Evolutionary conservation across 2,329 filamentous ascomycete species (phyloP).

Genomic region (Penicillium psychrosexuale): DNA sequence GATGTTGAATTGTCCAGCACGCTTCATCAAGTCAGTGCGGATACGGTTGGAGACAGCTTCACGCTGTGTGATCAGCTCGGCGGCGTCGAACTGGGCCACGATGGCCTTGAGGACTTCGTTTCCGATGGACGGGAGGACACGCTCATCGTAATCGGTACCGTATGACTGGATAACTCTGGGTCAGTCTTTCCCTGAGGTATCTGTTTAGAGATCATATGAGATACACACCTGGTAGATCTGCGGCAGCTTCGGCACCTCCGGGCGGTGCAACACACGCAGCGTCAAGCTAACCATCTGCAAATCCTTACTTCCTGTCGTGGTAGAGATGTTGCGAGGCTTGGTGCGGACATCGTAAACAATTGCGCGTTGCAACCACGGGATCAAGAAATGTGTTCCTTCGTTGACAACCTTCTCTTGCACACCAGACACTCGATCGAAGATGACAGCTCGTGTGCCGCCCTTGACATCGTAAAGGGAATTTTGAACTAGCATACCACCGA

Average conservation of each 20-base stretch:
- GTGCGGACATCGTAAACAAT: constrained; percentile 97
- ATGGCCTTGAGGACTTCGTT: constrained; percentile 99
- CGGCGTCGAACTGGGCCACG: constrained; percentile 97
- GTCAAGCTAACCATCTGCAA: constrained; percentile 99
- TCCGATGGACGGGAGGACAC: constrained; percentile 95
- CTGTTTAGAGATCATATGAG: not conserved
- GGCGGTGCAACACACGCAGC: constrained; percentile 87
- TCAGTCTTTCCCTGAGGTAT: not conserved
- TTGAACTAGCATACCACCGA: constrained; percentile 66
- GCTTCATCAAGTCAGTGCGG: constrained; percentile 84
- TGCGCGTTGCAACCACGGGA: constrained; percentile 92
- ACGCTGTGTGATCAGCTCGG: constrained; percentile 97
- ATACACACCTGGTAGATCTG: constrained; percentile 92
- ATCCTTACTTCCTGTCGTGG: constrained; percentile 97
- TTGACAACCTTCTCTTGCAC: constrained; percentile 91
- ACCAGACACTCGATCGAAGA: constrained; percentile 90
- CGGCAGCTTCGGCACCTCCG: constrained; percentile 85
- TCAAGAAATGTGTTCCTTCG: constrained; percentile 93
- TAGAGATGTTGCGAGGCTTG: constrained; percentile 94
- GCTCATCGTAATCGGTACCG: constrained; percentile 96
- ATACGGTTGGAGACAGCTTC: constrained; percentile 96
- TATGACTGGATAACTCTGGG: constrained; percentile 65
- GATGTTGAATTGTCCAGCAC: constrained; percentile 97
- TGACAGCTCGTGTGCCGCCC: constrained; percentile 90
- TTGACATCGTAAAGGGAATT: constrained; percentile 95